Percentiles rank a stretch among this genome's conserved stretches.
Conservation (phyloP, 129 eudicot species). For the Artemisia tridentata region DNA sequence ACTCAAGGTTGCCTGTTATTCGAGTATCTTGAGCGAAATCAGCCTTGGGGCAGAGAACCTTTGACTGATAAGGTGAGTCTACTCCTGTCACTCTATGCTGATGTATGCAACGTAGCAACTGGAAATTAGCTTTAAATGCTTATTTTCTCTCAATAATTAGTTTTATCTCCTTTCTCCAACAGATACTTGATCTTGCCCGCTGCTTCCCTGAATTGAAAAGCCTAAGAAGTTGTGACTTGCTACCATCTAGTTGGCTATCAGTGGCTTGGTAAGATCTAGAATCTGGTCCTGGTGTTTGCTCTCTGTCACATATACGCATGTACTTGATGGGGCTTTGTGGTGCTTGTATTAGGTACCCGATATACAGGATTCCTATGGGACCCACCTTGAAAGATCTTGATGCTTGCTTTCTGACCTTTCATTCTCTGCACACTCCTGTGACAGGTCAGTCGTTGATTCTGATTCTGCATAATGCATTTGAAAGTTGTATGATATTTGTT, state of each 20-base stretch:
- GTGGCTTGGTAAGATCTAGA: conserved; percentile 66
- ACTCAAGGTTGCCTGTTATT: conserved; percentile 55
- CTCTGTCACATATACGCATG: not conserved
- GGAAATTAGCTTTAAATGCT: not conserved
- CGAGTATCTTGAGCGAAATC: conserved; percentile 62
- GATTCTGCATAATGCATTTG: not conserved
- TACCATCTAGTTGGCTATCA: conserved; percentile 73
- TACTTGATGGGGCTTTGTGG: conserved; percentile 14
- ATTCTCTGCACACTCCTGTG: conserved; percentile 68
- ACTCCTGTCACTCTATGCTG: not conserved
- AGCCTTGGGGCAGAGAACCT: conserved; percentile 71
- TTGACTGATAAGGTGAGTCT: conserved; percentile 64
- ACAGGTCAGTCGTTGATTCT: conserved; percentile 42
- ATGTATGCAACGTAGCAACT: not conserved
- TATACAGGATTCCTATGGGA: conserved; percentile 85
- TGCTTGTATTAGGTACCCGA: conserved; percentile 69
- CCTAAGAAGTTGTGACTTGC: conserved; percentile 66
- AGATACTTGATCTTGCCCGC: conserved; percentile 69
- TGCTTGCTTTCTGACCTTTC: conserved; percentile 95
- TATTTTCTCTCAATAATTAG: not conserved
- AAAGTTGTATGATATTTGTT: not conserved
- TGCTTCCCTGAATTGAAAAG: conserved; percentile 64
- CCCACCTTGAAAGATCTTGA: conserved; percentile 86
- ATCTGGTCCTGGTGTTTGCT: not conserved
- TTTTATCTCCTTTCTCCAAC: conserved; percentile 12